Base-by-base conservation (phyloP, 139 green algal genomes). In the Volvox africanus region DNA sequence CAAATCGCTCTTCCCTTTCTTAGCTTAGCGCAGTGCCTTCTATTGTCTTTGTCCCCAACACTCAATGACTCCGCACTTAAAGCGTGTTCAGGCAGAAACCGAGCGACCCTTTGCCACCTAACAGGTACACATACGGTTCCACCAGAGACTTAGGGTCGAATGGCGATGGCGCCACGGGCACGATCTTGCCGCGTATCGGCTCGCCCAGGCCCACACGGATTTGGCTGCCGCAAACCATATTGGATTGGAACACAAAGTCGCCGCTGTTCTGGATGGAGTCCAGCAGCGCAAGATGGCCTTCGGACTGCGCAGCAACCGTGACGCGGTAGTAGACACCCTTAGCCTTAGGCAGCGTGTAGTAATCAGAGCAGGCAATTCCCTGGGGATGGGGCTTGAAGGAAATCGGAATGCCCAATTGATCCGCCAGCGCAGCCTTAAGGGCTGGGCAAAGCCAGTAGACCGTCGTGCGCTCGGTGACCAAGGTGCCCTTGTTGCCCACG, bases 251-350 rank as follows among this genome's bases (percentile, higher is more conserved):
- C 0, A 90, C 86, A 30, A 90, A 90, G 21, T 75, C 50, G 30
- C 21, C 30, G 20, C 30, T 20, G 0, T 50, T 18, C 20, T 2
- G 2, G 30, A 90, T 90, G 37, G 61, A 9, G 2, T 90, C 86
- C 20, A 90, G 16, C 35, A 90, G 35, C 0, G 73, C 20, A 28
- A 77, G 21, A 30, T 90, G 86, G 30, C 44, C 73, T 14, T 24
- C 21, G 35, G 50, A 0, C 30, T 61, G 44, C 30, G 86, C 73
- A 1, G 86, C 86, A 11, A 83, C 73, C 2, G 73, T 76, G 20
- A 83, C 50, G 30, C 86, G 86, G 73, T 90, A 90, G 73, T 65
- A 90, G 32, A 90, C 62, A 9, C 71, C 86, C 50, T 83, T 90
- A 12, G n/a, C 20, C 30, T 61, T 75, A 19, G 19, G 21, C 30